phyloP scores from a whole-genome alignment of 2,329 filamentous ascomycete species.

The Acephala macrosclerotiorum region DNA sequence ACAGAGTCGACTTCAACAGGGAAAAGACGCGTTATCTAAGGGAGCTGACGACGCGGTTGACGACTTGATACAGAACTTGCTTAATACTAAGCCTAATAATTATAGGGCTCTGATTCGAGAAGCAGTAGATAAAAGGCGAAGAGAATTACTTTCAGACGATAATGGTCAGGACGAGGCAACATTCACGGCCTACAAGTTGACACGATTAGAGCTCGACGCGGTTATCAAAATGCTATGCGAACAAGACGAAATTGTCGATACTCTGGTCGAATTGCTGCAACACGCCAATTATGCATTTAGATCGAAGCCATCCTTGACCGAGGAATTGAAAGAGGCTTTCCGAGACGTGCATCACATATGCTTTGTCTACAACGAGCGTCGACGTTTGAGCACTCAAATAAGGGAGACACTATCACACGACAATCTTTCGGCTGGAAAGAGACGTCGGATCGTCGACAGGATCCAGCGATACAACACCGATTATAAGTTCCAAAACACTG shows the following conservation, averaged over 20 bases:
- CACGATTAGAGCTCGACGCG: not conserved
- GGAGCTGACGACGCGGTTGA: not conserved
- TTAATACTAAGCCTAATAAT: not conserved
- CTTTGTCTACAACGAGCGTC: not conserved
- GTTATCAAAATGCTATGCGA: not conserved
- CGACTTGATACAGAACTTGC: not conserved
- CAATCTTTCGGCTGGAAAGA: not conserved
- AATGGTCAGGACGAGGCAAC: not conserved
- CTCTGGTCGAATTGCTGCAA: not conserved
- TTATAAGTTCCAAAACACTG: not conserved
- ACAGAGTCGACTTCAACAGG: not conserved
- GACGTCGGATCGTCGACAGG: not conserved
- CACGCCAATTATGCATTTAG: not conserved
- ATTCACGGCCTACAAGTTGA: not conserved
- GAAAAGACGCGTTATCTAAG: not conserved
- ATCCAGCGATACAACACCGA: not conserved
- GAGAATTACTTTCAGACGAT: not conserved
- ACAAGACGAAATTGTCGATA: not conserved
- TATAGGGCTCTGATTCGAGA: not conserved
- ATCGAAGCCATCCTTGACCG: not conserved
- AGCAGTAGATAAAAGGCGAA: not conserved
- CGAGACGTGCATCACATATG: not conserved
- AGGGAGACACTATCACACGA: not conserved
- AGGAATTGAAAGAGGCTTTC: not conserved
- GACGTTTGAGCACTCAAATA: not conserved